Conservation (phyloP, 495 filamentous ascomycete genomes). For the Penicillium robsamsonii region DNA sequence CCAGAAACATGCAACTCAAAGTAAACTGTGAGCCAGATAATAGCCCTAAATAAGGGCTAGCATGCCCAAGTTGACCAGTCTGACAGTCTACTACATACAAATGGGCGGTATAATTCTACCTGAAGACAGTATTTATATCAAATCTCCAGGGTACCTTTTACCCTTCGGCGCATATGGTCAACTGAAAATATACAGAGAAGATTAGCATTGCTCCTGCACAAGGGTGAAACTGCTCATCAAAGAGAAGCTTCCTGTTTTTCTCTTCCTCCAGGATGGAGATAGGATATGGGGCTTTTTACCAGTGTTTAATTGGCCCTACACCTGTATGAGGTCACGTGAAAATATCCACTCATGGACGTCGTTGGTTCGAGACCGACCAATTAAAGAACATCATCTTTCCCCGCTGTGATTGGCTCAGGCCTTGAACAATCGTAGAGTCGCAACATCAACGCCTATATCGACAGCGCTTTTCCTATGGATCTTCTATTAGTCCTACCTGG, state of each 20-base stretch:
- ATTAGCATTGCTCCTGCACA: conserved; percentile 99
- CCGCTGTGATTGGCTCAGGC: neutral
- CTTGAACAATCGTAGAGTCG: neutral
- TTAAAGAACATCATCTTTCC: neutral
- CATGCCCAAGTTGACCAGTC: no score
- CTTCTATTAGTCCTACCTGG: conserved; percentile 76
- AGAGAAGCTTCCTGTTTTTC: conserved; percentile 85
- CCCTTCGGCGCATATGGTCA: conserved; percentile 77
- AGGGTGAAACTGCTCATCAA: conserved; percentile 98
- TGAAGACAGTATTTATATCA: no score
- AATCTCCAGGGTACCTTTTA: conserved; percentile 15
- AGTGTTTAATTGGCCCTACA: neutral
- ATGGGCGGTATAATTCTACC: no score
- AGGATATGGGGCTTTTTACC: neutral
- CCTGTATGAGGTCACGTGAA: neutral
- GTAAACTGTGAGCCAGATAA: no score
- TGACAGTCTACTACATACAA: no score
- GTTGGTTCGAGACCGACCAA: neutral
- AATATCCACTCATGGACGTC: neutral
- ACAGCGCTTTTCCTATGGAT: conserved; percentile 57
- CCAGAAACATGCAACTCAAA: no score
- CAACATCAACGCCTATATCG: neutral
- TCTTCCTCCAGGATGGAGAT: neutral
- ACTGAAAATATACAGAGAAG: conserved; percentile 85
- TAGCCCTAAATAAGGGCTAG: no score